A percentile compares a stretch with the other conserved stretches of the same genome.
Evolutionary conservation across 139 green algal genomes (phyloP).

Genomic region (Micractinium sp.): DNA sequence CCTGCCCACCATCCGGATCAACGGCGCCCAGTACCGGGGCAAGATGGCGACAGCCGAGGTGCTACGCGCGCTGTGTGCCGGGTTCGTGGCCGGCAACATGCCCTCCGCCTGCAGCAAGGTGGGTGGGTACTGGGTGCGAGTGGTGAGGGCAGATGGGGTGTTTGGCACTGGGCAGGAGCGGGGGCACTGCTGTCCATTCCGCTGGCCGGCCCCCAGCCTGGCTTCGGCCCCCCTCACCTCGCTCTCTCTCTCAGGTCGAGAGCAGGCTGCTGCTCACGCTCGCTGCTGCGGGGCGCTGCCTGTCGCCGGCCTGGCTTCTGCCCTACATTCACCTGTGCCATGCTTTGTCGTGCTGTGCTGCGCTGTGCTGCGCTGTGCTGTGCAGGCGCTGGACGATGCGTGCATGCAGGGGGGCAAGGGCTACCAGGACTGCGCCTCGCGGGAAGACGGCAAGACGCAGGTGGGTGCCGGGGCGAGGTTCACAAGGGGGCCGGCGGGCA

Average conservation of each 20-base stretch:
- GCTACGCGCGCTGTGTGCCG: slow-evolving; percentile 87
- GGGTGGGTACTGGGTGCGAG: not conserved
- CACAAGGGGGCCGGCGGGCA: no score
- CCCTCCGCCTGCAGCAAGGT: slow-evolving; percentile 79
- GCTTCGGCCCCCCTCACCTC: no score
- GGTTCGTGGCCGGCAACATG: slow-evolving; percentile 73
- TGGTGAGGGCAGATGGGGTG: no score
- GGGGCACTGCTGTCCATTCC: no score
- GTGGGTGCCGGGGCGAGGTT: not conserved
- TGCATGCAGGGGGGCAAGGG: slow-evolving; percentile 67
- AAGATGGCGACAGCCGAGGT: slow-evolving; percentile 70
- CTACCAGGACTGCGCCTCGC: slow-evolving; percentile 65
- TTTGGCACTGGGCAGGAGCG: no score
- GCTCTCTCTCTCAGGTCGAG: no score
- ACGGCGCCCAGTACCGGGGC: slow-evolving; percentile 89
- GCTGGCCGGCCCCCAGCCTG: no score
- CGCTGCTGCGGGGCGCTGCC: no score
- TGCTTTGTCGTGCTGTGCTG: not conserved
- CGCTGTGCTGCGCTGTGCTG: not conserved
- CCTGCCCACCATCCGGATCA: slow-evolving; percentile 91
- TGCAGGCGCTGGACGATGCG: slow-evolving; percentile 60
- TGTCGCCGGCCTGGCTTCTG: not conserved
- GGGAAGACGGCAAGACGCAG: slow-evolving; percentile 63
- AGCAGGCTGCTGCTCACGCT: not conserved
- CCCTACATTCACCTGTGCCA: no score